Base-by-base conservation (phyloP, 164 flowering plant genomes). In the Annona cherimola region DNA sequence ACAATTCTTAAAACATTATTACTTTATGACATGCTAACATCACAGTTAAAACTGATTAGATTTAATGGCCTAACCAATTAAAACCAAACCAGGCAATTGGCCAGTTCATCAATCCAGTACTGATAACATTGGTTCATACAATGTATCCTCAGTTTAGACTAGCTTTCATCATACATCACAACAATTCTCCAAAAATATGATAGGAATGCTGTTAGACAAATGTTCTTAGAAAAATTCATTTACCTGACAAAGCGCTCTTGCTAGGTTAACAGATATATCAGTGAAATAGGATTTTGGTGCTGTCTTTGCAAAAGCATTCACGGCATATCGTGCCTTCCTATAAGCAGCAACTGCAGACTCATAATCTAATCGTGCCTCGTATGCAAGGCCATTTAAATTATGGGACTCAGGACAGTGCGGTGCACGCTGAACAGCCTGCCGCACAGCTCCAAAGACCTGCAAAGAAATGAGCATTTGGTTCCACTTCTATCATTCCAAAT, bases 401-500 rank as follows among this genome's bases (percentile, higher is more conserved):
- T 93, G 96, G 5, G 90, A 72, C 77, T 95, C 97, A 8, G 98
- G 93, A 81, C 82, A 87, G 42, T 87, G 82, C 68, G 99, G 98
- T 42, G 90, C 88, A 60, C 80, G 91, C 76, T 87, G 94, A 78
- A 90, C 84, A 68, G 97, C 98, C 81, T 93, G 99, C 69, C 75
- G 81, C 76, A 89, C 82, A 71, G 96, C 93, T 75, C 87, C 92
- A 85, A 82, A 90, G 6, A 91, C 97, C 99, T 94, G 86, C 26
- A 45, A 75, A 7, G 77, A 3, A 69, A 76, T 66, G 41, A 69
- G 46, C 70, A 2, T 64, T 12, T 45, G 39, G 7, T 68, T 71
- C 42, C 42, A 61, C 26, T 20, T 61, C 9, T 20, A 20, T 61
- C 26, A 26, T 26, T 26, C 35, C 35, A 26, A 26, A 26, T 26